A percentile compares a stretch with the other conserved stretches of the same genome.
These are phyloP conservation scores for Huntiella omanensis DNA, from an alignment of 2,329 filamentous ascomycete species.

Conservation along the genomic window DNA sequence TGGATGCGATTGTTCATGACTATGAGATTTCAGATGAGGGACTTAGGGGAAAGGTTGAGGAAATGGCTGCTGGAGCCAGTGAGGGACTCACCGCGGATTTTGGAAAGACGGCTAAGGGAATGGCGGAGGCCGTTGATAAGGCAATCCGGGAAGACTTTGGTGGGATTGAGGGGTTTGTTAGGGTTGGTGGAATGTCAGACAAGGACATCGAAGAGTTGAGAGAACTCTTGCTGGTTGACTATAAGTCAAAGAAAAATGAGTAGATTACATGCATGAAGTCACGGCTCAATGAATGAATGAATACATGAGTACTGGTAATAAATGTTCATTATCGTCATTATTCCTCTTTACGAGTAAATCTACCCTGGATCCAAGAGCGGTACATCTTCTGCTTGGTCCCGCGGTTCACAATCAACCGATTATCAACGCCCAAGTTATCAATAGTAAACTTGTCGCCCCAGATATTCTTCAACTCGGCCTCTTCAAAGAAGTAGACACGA, in stretches of 20 bases:
- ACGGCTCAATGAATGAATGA: not conserved
- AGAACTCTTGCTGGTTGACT: slow-evolving; percentile 19
- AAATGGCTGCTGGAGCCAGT: slow-evolving; percentile 46
- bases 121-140: slow-evolving; percentile 38
- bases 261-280: not conserved
- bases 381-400: slow-evolving; percentile 93
- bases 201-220: slow-evolving; percentile 23
- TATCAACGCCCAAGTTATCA: slow-evolving; percentile 64
- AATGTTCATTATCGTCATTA: not conserved
- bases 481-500: slow-evolving; percentile 91
- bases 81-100: slow-evolving; percentile 61
- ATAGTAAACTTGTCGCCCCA: slow-evolving; percentile 45
- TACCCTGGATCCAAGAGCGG: slow-evolving; percentile 83
- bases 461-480: slow-evolving; percentile 60
- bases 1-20: slow-evolving; percentile 46
- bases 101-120: slow-evolving; percentile 42
- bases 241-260: not conserved
- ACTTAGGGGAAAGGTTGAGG: slow-evolving; percentile 38
- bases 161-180: slow-evolving; percentile 46
- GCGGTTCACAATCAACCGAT: slow-evolving; percentile 79
- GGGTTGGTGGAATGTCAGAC: slow-evolving; percentile 37
- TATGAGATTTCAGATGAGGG: slow-evolving; percentile 49
- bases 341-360: slow-evolving; percentile 49
- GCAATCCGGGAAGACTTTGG: slow-evolving; percentile 47
- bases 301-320: not conserved